These are phyloP conservation scores for Beauveria brongniartii DNA, from an alignment of 2,329 filamentous ascomycete genomes.

Conservation along the genomic window DNA sequence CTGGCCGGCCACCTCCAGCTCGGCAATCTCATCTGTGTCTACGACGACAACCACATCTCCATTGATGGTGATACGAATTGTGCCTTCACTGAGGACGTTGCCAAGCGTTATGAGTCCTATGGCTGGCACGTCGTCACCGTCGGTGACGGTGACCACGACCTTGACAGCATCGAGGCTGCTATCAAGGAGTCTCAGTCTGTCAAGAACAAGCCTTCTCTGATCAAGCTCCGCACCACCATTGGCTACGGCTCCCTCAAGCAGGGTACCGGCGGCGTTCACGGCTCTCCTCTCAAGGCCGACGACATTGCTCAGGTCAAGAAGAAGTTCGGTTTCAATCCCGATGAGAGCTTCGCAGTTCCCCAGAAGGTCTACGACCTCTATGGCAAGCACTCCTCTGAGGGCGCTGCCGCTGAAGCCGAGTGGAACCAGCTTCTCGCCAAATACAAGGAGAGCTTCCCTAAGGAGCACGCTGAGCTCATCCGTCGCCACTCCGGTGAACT, in stretches of 20 bases:
- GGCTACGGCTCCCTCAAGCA: slow-evolving; percentile 89
- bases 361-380: slow-evolving; percentile 92
- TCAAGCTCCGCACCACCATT: slow-evolving; percentile 96
- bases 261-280: slow-evolving; percentile 94
- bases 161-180: slow-evolving; percentile 79
- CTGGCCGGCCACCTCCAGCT: slow-evolving; percentile 94
- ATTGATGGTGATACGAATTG: slow-evolving; percentile 91
- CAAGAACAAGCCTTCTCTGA: slow-evolving; percentile 93
- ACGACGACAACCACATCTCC: slow-evolving; percentile 98
- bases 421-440: slow-evolving; percentile 92
- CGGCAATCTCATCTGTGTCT: slow-evolving; percentile 93
- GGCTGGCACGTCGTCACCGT: slow-evolving; percentile 90
- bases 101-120: slow-evolving; percentile 91
- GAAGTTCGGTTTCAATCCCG: slow-evolving; percentile 93
- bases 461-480: slow-evolving; percentile 70
- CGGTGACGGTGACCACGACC: slow-evolving; percentile 80
- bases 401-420: slow-evolving; percentile 83
- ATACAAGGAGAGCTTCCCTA: slow-evolving; percentile 71
- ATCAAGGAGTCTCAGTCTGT: slow-evolving; percentile 78
- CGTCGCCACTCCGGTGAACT: slow-evolving; percentile 78
- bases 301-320: slow-evolving; percentile 90
- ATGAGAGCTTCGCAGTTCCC: slow-evolving; percentile 86
- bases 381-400: slow-evolving; percentile 73
- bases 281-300: slow-evolving; percentile 88
- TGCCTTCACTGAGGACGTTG: slow-evolving; percentile 94